Conservation (phyloP, 805 yeast genomes). For the Wickerhamiella dianesei region DNA sequence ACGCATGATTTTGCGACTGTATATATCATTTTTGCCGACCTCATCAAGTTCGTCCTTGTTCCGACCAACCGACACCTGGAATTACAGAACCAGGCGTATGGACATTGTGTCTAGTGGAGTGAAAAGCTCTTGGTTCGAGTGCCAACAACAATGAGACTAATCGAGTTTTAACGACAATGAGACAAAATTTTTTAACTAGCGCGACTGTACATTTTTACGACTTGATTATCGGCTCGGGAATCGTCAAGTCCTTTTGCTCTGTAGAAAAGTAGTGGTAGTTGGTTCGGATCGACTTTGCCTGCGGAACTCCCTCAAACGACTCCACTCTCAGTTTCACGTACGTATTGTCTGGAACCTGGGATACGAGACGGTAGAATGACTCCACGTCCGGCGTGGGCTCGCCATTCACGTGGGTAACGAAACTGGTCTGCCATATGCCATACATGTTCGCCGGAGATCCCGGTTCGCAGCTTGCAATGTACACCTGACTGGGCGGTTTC, state of each 20-base stretch:
- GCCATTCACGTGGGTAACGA: conserved; percentile 83
- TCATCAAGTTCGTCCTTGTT: background rate
- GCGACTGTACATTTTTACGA: background rate
- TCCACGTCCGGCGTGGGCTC: conserved; percentile 55
- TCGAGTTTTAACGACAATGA: no score
- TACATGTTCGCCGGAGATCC: conserved; percentile 85
- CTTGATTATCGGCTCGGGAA: background rate
- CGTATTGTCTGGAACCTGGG: conserved; percentile 58
- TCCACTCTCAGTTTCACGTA: conserved; percentile 72
- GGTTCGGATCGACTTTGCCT: conserved; percentile 73
- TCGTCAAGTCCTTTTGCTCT: conserved; percentile 14
- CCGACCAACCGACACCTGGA: background rate
- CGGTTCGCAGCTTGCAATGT: conserved; percentile 55
- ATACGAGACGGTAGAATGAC: conserved; percentile 52
- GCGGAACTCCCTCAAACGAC: conserved; percentile 74
- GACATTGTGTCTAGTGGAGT: no score
- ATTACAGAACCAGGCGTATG: no score
- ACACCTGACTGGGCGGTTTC: conserved; percentile 68
- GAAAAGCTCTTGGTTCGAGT: no score
- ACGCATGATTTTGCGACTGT: conserved; percentile 2
- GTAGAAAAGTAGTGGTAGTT: conserved; percentile 66
- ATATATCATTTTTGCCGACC: background rate
- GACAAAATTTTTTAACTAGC: no score
- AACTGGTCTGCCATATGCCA: conserved; percentile 63
- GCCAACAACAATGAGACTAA: no score